phyloP scores from a whole-genome alignment of 176 grass and related monocot species.

The Themeda triandra region DNA sequence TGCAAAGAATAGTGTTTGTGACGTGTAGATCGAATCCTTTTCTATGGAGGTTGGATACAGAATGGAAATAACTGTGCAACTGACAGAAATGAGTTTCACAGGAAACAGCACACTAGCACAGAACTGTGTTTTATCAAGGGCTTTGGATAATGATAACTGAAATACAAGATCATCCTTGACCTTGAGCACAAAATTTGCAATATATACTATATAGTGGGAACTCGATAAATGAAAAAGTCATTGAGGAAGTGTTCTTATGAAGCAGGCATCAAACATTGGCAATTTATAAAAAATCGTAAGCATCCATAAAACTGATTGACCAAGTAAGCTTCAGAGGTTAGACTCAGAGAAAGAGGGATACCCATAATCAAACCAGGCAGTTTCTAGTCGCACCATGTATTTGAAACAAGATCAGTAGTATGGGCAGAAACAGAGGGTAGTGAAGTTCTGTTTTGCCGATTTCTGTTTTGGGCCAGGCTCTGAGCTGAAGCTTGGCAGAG shows the following conservation, averaged over 20 bases:
- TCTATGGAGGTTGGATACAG: background rate
- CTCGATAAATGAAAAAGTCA: background rate
- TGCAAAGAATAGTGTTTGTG: background rate
- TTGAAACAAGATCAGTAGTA: background rate
- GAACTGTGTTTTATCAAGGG: background rate
- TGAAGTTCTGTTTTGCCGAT: background rate
- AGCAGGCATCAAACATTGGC: background rate
- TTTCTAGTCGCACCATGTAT: background rate
- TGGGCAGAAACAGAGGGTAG: background rate
- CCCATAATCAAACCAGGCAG: background rate
- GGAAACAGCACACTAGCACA: background rate
- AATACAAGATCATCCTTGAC: background rate
- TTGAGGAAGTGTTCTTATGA: background rate
- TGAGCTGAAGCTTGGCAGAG: background rate
- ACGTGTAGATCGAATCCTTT: background rate
- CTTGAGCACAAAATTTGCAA: background rate
- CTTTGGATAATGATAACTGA: background rate
- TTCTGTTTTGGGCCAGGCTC: background rate
- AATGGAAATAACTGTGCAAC: background rate
- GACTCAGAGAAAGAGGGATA: background rate
- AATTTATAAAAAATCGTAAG: background rate
- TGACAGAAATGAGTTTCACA: background rate
- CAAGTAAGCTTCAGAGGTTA: background rate
- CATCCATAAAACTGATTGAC: background rate
- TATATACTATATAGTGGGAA: background rate